phyloP scores from a whole-genome alignment of 129 eudicot genomes.

The Lactuca sativa region DNA sequence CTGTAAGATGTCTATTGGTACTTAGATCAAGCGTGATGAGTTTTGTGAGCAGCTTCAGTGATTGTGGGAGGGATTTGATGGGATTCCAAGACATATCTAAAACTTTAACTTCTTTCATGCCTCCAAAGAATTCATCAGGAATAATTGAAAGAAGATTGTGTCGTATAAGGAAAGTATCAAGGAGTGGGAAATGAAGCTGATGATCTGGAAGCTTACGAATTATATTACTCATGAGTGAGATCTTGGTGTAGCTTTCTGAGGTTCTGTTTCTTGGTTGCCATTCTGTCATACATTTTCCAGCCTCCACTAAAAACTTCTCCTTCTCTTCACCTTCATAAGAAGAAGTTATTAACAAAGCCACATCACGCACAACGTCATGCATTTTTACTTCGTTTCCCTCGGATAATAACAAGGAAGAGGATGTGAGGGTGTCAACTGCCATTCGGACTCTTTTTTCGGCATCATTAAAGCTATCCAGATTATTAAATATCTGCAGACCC shows the following conservation, averaged over 20 bases:
- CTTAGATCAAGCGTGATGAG: constrained; percentile 6
- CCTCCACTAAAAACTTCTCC: no score
- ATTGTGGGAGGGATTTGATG: constrained; percentile 2
- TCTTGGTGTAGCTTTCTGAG: no score
- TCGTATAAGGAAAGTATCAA: constrained; percentile 7
- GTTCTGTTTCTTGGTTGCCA: no score
- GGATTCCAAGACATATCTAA: neutral
- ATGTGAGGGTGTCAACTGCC: neutral
- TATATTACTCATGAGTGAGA: no score
- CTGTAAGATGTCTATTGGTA: neutral
- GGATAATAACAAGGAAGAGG: neutral
- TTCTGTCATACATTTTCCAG: no score
- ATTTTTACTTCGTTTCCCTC: neutral
- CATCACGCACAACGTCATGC: constrained; percentile 30
- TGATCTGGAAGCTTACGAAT: no score
- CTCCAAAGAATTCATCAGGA: neutral
- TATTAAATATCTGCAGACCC: neutral
- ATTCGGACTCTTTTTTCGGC: neutral
- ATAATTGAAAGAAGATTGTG: neutral
- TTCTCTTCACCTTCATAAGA: no score
- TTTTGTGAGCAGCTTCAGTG: constrained; percentile 5
- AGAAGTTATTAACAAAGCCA: neutral
- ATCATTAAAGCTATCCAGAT: neutral
- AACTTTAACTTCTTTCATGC: constrained; percentile 22
- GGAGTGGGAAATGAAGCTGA: neutral